These are phyloP conservation scores for Russula compacta DNA, from an alignment of 768 basidiomycete genomes.

Conservation along the genomic window DNA sequence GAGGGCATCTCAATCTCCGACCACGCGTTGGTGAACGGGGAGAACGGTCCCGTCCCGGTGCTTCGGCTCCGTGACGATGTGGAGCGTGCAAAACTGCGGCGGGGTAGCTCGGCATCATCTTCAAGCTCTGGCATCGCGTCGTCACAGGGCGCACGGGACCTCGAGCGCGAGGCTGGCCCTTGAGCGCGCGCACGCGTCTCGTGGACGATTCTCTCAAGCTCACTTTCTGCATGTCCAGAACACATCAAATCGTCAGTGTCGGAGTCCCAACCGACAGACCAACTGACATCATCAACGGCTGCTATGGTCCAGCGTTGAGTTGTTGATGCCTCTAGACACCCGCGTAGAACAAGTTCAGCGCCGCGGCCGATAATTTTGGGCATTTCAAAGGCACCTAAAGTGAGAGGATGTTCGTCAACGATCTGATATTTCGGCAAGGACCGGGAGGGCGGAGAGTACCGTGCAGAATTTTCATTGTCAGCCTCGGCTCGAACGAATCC, in stretches of 20 bases:
- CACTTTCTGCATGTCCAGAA: slow-evolving; percentile 24
- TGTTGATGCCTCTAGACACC: slow-evolving; percentile 66
- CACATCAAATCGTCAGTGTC: slow-evolving; percentile 32
- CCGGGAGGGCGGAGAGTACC: slow-evolving; percentile 39
- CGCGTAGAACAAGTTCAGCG: slow-evolving; percentile 60
- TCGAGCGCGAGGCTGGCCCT: slow-evolving; percentile 3
- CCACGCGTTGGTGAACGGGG: slow-evolving; percentile 13
- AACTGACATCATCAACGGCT: slow-evolving; percentile 70
- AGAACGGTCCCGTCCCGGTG: slow-evolving; percentile 11
- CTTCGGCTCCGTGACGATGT: slow-evolving; percentile 13
- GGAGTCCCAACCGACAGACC: slow-evolving; percentile 66
- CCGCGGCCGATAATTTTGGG: slow-evolving; percentile 49
- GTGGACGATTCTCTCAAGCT: slow-evolving; percentile 26
- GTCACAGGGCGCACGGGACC: slow-evolving; percentile 9
- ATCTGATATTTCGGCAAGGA: slow-evolving; percentile 13
- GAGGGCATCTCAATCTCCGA: slow-evolving; percentile 16
- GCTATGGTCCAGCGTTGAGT: slow-evolving; percentile 68
- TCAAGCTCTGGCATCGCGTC: slow-evolving; percentile 18
- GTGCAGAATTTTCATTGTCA: slow-evolving; percentile 86
- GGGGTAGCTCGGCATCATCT: slow-evolving; percentile 12
- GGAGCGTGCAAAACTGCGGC: slow-evolving; percentile 1
- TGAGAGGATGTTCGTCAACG: slow-evolving; percentile 7
- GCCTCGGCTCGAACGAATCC: slow-evolving; percentile 84
- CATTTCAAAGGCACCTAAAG: slow-evolving; percentile 52
- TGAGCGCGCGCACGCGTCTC: slow-evolving; percentile 31